phyloP scores from a whole-genome alignment of 495 filamentous ascomycete species.

The Neurospora tetraspora region DNA sequence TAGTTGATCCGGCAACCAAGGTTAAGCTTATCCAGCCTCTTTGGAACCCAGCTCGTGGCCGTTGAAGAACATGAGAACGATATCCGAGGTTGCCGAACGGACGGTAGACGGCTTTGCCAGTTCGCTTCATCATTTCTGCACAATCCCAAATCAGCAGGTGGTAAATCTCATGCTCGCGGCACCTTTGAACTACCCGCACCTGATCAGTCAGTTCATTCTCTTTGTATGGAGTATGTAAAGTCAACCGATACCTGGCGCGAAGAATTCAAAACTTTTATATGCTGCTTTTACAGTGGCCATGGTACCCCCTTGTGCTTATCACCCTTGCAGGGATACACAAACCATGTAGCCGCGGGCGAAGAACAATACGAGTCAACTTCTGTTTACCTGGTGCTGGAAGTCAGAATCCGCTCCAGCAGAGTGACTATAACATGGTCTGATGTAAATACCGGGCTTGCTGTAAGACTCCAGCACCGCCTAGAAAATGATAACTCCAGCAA shows the following conservation, averaged over 20 bases:
- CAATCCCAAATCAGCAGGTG: not conserved
- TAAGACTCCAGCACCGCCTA: not conserved
- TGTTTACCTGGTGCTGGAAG: not conserved
- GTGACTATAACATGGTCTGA: not conserved
- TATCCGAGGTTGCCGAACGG: not conserved
- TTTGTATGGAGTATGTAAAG: not conserved
- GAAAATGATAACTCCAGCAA: not conserved
- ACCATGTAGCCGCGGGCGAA: not conserved
- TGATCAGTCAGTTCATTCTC: not conserved
- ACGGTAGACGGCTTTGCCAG: not conserved
- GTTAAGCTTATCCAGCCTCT: not conserved
- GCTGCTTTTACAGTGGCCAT: not conserved
- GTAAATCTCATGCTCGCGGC: not conserved
- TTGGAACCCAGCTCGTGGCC: not conserved
- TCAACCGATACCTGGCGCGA: not conserved
- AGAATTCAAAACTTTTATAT: not conserved
- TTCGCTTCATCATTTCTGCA: not conserved
- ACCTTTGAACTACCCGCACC: not conserved
- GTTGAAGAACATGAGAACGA: not conserved
- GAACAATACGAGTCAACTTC: not conserved
- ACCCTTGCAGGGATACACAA: not conserved
- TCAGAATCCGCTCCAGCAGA: not conserved
- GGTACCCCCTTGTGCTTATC: not conserved
- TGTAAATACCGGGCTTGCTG: not conserved
- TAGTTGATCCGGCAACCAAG: not conserved